phyloP scores from a whole-genome alignment of 2,329 filamentous ascomycete genomes.

The Arthrobotrys iridis region DNA sequence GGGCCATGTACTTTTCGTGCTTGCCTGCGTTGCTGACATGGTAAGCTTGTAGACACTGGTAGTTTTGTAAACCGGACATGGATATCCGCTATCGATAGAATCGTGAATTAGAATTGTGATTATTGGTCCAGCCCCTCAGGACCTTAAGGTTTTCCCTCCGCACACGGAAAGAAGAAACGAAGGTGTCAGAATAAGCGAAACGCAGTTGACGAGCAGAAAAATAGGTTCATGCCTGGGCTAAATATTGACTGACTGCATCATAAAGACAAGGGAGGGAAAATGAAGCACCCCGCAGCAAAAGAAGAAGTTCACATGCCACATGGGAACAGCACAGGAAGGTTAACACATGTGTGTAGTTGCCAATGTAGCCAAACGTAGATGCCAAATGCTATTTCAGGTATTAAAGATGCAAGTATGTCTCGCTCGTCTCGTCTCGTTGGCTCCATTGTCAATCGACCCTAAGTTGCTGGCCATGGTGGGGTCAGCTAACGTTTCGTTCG shows the following conservation, averaged over 20 bases:
- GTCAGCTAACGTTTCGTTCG: constrained; percentile 16
- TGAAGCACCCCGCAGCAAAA: too few relatives aligned
- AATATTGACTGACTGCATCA: constrained; percentile 1
- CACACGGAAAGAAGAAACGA: constrained; percentile 43
- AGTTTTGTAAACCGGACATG: background rate
- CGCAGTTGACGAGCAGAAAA: constrained; percentile 31
- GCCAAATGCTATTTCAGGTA: constrained; percentile 16
- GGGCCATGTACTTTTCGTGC: background rate
- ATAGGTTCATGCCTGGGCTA: background rate
- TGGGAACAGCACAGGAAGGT: constrained; percentile 3
- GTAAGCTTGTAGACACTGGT: background rate
- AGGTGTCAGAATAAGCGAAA: constrained; percentile 52
- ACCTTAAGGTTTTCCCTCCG: constrained; percentile 10
- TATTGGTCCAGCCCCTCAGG: constrained; percentile 43
- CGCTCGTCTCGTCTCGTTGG: constrained; percentile 29
- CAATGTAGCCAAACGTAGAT: constrained; percentile 5
- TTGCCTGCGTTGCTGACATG: background rate
- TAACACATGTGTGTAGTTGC: background rate
- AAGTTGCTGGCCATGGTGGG: background rate
- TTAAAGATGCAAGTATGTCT: constrained; percentile 22
- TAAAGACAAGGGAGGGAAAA: background rate
- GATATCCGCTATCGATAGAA: constrained; percentile 31
- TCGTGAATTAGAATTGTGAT: constrained; percentile 15
- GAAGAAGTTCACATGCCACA: constrained; percentile 52
- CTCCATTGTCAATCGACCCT: constrained; percentile 38